These are phyloP conservation scores for Gaeumannomyces tritici DNA, from an alignment of 2,329 filamentous ascomycete species.

Conservation along the genomic window DNA sequence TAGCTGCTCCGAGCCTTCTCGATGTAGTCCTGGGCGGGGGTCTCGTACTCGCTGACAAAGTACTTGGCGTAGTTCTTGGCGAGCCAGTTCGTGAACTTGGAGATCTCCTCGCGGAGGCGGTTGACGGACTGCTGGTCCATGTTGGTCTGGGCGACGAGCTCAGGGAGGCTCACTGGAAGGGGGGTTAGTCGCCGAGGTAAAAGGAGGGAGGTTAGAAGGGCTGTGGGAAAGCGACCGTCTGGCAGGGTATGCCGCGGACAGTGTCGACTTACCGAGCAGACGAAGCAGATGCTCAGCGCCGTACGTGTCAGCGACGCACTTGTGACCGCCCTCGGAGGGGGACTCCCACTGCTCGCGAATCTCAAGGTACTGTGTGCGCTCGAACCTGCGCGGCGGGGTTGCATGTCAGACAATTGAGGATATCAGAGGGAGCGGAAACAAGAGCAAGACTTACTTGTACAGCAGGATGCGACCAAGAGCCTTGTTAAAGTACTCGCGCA, in stretches of 20 bases:
- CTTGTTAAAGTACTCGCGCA: constrained; percentile 92
- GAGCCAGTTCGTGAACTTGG: constrained; percentile 80
- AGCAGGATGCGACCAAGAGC: constrained; percentile 79
- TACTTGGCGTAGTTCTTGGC: constrained; percentile 66
- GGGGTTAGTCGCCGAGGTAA: background rate
- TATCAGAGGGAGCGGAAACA: background rate
- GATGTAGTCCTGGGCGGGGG: constrained; percentile 59
- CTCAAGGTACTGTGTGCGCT: constrained; percentile 79
- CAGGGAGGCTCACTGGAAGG: constrained; percentile 69
- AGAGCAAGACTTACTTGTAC: constrained; percentile 50
- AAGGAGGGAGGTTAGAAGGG: background rate
- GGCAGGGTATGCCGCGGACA: no score
- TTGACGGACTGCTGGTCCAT: constrained; percentile 91
- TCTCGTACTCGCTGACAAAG: constrained; percentile 70
- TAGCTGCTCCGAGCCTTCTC: constrained; percentile 50
- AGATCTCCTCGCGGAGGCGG: constrained; percentile 79
- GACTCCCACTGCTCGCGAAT: constrained; percentile 61
- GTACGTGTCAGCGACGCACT: constrained; percentile 72
- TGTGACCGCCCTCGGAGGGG: constrained; percentile 51
- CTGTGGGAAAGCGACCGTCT: background rate
- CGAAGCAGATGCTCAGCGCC: constrained; percentile 87
- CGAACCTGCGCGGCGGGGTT: constrained; percentile 52
- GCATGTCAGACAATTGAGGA: background rate
- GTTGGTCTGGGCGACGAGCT: constrained; percentile 93
- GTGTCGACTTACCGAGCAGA: constrained; percentile 69